These are phyloP conservation scores for Fusarium kyushuense DNA, from an alignment of 2,329 filamentous ascomycete species.

Conservation along the genomic window DNA sequence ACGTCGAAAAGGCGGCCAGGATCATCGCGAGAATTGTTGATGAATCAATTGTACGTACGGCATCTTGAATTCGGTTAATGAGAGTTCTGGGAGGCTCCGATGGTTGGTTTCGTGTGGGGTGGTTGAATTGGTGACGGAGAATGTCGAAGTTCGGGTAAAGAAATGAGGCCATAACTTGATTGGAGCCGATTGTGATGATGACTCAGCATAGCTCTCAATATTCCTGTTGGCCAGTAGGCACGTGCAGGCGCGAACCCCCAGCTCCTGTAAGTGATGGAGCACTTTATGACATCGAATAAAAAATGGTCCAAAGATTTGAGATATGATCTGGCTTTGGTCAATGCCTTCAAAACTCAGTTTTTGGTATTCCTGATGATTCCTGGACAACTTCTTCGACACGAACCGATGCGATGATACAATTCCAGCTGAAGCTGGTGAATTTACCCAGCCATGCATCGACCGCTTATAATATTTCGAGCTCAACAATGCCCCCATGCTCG, in stretches of 20 bases:
- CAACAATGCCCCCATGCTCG: constrained; percentile 18
- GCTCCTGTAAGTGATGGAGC: constrained; percentile 7
- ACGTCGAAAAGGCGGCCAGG: constrained; percentile 26
- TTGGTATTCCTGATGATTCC: constrained; percentile 14
- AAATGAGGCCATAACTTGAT: constrained; percentile 57
- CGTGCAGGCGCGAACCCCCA: constrained; percentile 26
- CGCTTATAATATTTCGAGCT: constrained; percentile 34
- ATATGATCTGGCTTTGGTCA: constrained; percentile 8
- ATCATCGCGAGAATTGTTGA: constrained; percentile 21
- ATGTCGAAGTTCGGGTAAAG: constrained; percentile 50
- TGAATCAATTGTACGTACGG: constrained; percentile 53
- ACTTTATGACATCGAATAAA: constrained; percentile 24
- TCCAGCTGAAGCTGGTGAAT: constrained; percentile 35
- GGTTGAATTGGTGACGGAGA: constrained; percentile 46
- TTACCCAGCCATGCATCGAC: constrained; percentile 50
- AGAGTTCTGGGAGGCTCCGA: constrained; percentile 41
- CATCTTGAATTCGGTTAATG: constrained; percentile 54
- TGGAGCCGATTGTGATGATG: constrained; percentile 48
- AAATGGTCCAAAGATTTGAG: constrained; percentile 20
- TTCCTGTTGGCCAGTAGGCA: constrained; percentile 43
- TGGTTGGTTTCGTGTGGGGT: constrained; percentile 43
- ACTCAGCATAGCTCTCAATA: constrained; percentile 50
- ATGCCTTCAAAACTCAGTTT: background rate
- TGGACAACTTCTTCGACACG: background rate
- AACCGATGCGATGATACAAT: constrained; percentile 43